Evolutionary conservation across 441 rosid genomes (phyloP), one percentile per base, ranked within the genome.

Genomic region (Brassica hybrid): DNA sequence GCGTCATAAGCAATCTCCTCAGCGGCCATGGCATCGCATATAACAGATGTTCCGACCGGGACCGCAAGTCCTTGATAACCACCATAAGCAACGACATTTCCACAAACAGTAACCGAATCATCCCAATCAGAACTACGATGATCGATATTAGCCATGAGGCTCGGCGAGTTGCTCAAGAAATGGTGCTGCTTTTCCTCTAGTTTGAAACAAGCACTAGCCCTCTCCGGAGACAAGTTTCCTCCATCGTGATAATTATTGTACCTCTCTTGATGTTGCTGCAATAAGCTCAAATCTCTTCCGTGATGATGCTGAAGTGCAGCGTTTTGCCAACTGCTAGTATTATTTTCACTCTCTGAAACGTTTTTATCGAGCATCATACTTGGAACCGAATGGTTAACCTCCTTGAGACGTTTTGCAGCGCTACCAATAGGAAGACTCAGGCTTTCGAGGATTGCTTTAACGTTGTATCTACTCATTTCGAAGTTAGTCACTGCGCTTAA

Each of bases 401-500:
- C 84, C 45, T 88, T 92, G 72, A 88, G 65, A 12, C 97, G 86
- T 80, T 88, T 94, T 0, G 94, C 89, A 0, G 97, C 89, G n/a
- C 89, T 94, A 0, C 97, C 96, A 0, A 93, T 86, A 1, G 97
- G 99, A 67, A 95, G 79, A 1, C 89, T 89, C 80, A 90, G 89
- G 86, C 97, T 92, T 77, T 95, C 96, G 1, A 93, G 84, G 71
- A 95, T 95, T 79, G 91, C 90, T 72, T 89, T 89, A 0, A 93
- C 94, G 43, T 95, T 92, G 67, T 95, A 95, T 72, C 97, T 81
- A 78, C 59, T 91, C 98, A 89, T 93, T 74, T 95, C 99, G 25
- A 95, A 95, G 85, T 95, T 95, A 50, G 99, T 95, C 7, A 95
- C 99, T 0, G 98, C 99, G 6, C 87, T 91, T 60, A 90, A 78